Evolutionary conservation across 768 basidiomycete genomes (phyloP).

Genomic region (Leccinum rimulosum): DNA sequence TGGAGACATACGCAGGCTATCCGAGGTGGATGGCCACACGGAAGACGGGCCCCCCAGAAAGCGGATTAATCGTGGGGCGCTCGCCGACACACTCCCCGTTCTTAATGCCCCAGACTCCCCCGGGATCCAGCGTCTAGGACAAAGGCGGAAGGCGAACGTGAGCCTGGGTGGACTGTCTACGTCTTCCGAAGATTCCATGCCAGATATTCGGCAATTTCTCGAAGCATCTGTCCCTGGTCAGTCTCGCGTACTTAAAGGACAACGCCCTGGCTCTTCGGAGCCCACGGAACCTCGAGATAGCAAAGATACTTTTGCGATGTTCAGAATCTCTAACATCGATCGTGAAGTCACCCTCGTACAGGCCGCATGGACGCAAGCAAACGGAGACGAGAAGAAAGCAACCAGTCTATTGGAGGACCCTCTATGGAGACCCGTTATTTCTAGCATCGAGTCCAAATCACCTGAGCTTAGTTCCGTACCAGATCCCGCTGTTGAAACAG

Average conservation of each 20-base stretch:
- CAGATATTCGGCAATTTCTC: constrained; percentile 42
- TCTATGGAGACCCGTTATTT: constrained; percentile 45
- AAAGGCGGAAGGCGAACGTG: constrained; percentile 41
- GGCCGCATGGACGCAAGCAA: constrained; percentile 66
- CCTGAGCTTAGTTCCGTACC: constrained; percentile 9
- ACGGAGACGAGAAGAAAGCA: constrained; percentile 60
- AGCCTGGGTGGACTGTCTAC: constrained; percentile 45
- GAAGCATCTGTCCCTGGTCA: constrained; percentile 39
- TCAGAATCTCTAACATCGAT: constrained; percentile 61
- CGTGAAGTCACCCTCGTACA: constrained; percentile 39
- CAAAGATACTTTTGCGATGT: constrained; percentile 46
- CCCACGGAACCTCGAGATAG: constrained; percentile 26
- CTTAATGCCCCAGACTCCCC: constrained; percentile 50
- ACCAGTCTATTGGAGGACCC: constrained; percentile 56
- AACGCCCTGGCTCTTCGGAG: constrained; percentile 34
- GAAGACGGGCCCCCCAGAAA: constrained; percentile 72
- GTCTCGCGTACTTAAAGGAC: constrained; percentile 55
- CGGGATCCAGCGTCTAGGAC: constrained; percentile 51
- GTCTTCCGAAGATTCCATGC: constrained; percentile 70
- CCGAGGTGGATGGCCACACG: constrained; percentile 36
- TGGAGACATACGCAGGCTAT: constrained; percentile 37
- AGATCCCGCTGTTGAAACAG: constrained; percentile 37
- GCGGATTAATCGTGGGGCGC: constrained; percentile 55
- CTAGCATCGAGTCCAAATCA: constrained; percentile 19
- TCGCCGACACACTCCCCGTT: constrained; percentile 32